A percentile compares a stretch with the other conserved stretches of the same genome.
Evolutionary conservation across 2,329 filamentous ascomycete species (phyloP).

Genomic region (Fusarium newnesense): DNA sequence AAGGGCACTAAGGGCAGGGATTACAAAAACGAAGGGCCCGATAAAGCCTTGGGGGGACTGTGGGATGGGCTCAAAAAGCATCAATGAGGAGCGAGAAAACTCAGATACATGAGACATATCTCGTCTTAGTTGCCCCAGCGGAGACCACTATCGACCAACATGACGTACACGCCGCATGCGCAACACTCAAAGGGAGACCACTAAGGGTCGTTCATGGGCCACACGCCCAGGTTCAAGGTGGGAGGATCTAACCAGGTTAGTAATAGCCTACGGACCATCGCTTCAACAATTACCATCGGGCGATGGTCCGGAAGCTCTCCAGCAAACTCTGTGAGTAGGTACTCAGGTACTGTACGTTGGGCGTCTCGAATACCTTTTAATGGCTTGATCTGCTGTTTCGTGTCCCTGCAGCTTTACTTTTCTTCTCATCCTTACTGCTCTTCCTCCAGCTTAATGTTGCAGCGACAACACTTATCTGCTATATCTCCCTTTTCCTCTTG

Average conservation of each 20-base stretch:
- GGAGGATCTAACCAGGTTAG: constrained; percentile 32
- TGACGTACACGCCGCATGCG: constrained; percentile 43
- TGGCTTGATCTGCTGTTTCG: constrained; percentile 30
- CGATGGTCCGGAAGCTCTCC: constrained; percentile 42
- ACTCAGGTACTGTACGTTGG: constrained; percentile 1
- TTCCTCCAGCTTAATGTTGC: constrained; percentile 42
- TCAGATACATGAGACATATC: constrained; percentile 30
- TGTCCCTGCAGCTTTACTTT: constrained; percentile 1
- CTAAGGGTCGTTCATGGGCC: constrained; percentile 35
- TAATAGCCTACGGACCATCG: constrained; percentile 43
- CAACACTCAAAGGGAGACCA: constrained; percentile 37
- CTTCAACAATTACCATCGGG: constrained; percentile 39
- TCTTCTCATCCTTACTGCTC: constrained; percentile 27
- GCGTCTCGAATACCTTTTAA: constrained; percentile 29
- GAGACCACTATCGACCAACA: constrained; percentile 35
- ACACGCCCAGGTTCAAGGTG: constrained; percentile 39
- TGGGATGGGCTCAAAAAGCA: constrained; percentile 29
- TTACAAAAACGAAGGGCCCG: constrained; percentile 26
- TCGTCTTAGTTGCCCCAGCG: constrained; percentile 30
- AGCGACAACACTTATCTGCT: constrained; percentile 39
- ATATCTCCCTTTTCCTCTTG: constrained; percentile 45
- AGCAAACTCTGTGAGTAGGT: constrained; percentile 32
- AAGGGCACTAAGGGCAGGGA: constrained; percentile 22
- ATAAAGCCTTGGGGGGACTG: constrained; percentile 14
- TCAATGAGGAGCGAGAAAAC: constrained; percentile 36